Conservation (phyloP, 805 yeast genomes). For the Schwanniomyces pseudopolymorphus region DNA sequence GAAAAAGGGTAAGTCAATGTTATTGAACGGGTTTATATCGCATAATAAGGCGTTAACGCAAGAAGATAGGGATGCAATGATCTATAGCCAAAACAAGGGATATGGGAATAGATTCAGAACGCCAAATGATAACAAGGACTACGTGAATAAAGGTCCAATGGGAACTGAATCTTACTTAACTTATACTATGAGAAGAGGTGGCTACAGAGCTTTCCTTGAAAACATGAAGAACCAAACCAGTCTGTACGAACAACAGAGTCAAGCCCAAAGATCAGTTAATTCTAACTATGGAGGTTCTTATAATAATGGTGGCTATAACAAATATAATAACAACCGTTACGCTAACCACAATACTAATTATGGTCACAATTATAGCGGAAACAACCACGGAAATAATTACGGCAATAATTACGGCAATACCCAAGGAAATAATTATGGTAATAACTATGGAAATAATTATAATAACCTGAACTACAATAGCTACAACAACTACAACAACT, state of each 20-base stretch:
- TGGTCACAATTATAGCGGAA: conserved; percentile 7
- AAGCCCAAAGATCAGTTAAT: conserved; percentile 4
- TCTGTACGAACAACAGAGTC: conserved; percentile 5
- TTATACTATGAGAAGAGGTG: conserved; percentile 38
- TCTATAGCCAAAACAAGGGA: conserved; percentile 40
- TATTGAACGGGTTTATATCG: conserved; percentile 74
- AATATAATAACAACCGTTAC: conserved; percentile 10
- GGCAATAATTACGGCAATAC: conserved; percentile 4
- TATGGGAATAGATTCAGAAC: conserved; percentile 35
- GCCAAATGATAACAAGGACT: conserved; percentile 30
- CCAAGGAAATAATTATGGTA: conserved; percentile 3
- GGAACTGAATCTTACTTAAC: conserved; percentile 30
- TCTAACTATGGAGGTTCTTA: conserved; percentile 8
- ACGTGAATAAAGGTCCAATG: conserved; percentile 41
- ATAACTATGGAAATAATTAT: conserved; percentile 9
- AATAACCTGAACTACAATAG: conserved; percentile 7
- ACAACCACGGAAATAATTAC: conserved; percentile 11
- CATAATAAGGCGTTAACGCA: conserved; percentile 59
- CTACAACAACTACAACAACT: conserved; percentile 6
- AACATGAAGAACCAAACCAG: conserved; percentile 17
- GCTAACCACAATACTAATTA: not conserved
- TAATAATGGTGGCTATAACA: conserved; percentile 7
- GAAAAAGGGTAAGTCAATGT: conserved; percentile 72
- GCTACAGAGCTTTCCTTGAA: conserved; percentile 31
- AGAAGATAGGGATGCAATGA: conserved; percentile 65